Evolutionary conservation across 2,329 filamentous ascomycete genomes (phyloP).

Genomic region (Parascedosporium putredinis): DNA sequence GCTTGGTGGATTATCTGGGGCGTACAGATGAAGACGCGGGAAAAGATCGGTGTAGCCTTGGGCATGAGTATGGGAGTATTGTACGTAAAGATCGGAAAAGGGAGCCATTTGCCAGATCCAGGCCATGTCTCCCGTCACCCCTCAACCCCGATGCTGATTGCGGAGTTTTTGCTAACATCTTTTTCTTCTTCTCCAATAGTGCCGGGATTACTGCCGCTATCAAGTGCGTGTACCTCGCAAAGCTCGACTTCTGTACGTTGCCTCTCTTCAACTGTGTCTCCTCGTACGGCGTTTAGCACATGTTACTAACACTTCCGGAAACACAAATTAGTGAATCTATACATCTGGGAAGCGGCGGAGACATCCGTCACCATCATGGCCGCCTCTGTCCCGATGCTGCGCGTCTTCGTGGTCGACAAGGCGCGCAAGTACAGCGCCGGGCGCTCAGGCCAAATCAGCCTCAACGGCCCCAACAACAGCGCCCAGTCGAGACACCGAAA

Average conservation of each 20-base stretch:
- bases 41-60: not conserved
- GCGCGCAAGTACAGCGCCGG: not conserved
- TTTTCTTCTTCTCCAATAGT: too few relatives aligned
- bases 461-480: too few relatives aligned
- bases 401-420: not conserved
- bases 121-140: too few relatives aligned
- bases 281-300: too few relatives aligned
- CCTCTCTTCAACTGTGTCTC: too few relatives aligned
- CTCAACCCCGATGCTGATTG: too few relatives aligned
- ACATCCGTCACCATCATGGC: not conserved
- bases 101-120: too few relatives aligned
- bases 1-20: not conserved
- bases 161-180: too few relatives aligned
- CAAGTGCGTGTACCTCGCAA: not conserved
- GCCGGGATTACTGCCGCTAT: not conserved
- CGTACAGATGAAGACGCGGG: not conserved
- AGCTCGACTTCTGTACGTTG: not conserved
- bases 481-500: too few relatives aligned
- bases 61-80: not conserved
- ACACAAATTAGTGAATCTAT: not conserved
- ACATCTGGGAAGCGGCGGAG: not conserved
- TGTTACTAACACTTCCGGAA: too few relatives aligned
- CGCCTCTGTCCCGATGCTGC: not conserved
- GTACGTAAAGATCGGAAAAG: too few relatives aligned
- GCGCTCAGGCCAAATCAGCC: too few relatives aligned